Evolutionary conservation across 257 asterid genomes (phyloP), one percentile per base, ranked within the genome.

Genomic region (Echites panduratus): DNA sequence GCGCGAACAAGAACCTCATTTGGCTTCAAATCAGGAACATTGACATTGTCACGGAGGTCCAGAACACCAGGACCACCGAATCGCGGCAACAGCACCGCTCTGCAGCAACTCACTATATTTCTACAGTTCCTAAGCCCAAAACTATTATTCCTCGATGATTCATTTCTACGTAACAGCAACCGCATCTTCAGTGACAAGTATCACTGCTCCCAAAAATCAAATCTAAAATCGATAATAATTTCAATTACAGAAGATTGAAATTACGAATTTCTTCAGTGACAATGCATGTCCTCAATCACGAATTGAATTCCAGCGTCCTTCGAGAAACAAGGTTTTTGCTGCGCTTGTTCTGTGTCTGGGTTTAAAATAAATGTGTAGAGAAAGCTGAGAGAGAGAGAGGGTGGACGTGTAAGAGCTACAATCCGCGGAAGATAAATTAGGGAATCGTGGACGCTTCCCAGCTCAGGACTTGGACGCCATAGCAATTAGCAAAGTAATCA

Each of bases 1-100:
- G 97, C 82, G 48, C 99, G 96, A 56, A 95, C 98, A 45, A 95
- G 96, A 72, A 95, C 99, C 86, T 95, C 92, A 71, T 90, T 79
- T 11, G 96, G 91, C 80, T 87, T 90, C 74, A 92, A 89, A 77
- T 88, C 85, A 65, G 97, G 98, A 48, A 92, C 84, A n/a, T 14
- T 43, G 19, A 92, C 96, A 84, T 90, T 79, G 50, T 89, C 96
- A 56, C 84, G 85, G 76, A 90, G 83, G 84, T 95, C 89, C 75
- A 95, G 81, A 72, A 89, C 89, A 72, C 87, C 96, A 56, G 99
- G 89, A 20, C 96, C 96, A 17, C 99, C 99, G 81, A 90, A 95
- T 61, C 94, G 90, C 52, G 91, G 98, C 79, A 92, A 73, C 27
- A 95, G 32, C 74, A 88, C 98, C 70, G 97, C 97, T 72, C 96